phyloP scores from a whole-genome alignment of 805 yeast genomes.

The Grigorovia humatica region DNA sequence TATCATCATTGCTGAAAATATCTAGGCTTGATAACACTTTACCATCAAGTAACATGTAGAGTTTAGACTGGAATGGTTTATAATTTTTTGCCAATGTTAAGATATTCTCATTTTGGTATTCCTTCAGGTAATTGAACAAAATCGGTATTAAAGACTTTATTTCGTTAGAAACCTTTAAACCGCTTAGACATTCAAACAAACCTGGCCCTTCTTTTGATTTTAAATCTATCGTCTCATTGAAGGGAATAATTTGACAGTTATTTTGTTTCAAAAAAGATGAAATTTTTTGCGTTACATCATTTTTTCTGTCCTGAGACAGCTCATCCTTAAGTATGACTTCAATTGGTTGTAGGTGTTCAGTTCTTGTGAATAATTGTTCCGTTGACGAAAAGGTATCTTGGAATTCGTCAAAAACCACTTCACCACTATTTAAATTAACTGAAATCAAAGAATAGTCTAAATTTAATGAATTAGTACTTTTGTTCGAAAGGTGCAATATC shows the following conservation, averaged over 20 bases:
- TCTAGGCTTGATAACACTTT: conserved; percentile 65
- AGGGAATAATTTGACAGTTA: neutral
- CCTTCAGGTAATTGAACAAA: conserved; percentile 45
- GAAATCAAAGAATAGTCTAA: conserved; percentile 27
- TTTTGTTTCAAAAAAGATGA: neutral
- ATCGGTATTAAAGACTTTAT: conserved; percentile 28
- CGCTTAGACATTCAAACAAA: conserved; percentile 7
- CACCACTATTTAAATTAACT: conserved; percentile 72
- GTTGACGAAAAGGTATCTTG: conserved; percentile 41
- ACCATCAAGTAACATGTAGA: conserved; percentile 48
- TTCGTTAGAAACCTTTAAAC: conserved; percentile 20
- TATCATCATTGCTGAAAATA: conserved; percentile 51
- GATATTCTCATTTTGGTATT: conserved; percentile 50
- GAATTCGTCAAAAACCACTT: conserved; percentile 62
- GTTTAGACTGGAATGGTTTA: conserved; percentile 32
- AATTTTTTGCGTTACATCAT: neutral
- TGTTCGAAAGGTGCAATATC: conserved; percentile 7
- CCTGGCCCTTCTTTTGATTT: conserved; percentile 8
- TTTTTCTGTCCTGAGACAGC: neutral
- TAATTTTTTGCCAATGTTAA: conserved; percentile 45
- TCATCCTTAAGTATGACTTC: conserved; percentile 42
- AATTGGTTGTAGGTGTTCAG: conserved; percentile 64
- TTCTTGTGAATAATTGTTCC: conserved; percentile 62
- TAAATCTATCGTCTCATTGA: conserved; percentile 3
- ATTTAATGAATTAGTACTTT: conserved; percentile 12